These are phyloP conservation scores for Globisporangium solare DNA, from an alignment of 352 stramenopile genomes.

Conservation along the genomic window DNA sequence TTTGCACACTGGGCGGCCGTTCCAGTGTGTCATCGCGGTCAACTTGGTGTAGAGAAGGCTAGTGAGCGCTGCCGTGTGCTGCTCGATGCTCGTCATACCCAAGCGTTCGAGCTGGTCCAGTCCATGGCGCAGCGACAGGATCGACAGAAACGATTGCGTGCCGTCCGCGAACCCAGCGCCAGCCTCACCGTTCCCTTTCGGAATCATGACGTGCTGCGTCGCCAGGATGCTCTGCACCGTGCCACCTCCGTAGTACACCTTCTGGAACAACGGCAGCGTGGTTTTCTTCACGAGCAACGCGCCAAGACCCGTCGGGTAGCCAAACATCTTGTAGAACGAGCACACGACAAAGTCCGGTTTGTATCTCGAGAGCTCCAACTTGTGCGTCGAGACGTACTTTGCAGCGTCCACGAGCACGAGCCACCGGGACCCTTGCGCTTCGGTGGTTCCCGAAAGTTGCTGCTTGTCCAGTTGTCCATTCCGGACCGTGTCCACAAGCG, in stretches of 20 bases:
- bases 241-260: constrained; percentile 60
- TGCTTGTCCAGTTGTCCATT: constrained; percentile 8
- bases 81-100: constrained; percentile 37
- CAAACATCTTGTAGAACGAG: constrained; percentile 86
- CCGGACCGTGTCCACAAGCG: constrained; percentile 35
- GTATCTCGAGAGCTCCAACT: constrained; percentile 39
- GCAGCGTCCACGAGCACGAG: constrained; percentile 68
- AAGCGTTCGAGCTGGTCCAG: constrained; percentile 40
- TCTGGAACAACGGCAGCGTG: constrained; percentile 34
- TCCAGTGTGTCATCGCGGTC: constrained; percentile 43
- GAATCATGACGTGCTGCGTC: constrained; percentile 30
- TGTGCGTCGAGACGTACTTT: constrained; percentile 56
- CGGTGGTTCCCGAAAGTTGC: neutral
- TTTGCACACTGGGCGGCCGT: constrained; percentile 34
- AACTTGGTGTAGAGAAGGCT: constrained; percentile 34
- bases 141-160: constrained; percentile 62
- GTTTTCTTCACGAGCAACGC: constrained; percentile 49
- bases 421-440: constrained; percentile 21
- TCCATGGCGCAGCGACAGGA: constrained; percentile 52
- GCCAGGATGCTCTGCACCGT: constrained; percentile 61
- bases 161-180: constrained; percentile 50
- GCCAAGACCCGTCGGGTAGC: constrained; percentile 64
- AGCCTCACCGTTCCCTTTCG: constrained; percentile 13
- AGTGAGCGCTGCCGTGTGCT: constrained; percentile 45
- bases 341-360: constrained; percentile 62